A percentile compares a stretch with the other conserved stretches of the same genome.
Conservation (phyloP, 441 rosid species). For the Eruca vesicaria region DNA sequence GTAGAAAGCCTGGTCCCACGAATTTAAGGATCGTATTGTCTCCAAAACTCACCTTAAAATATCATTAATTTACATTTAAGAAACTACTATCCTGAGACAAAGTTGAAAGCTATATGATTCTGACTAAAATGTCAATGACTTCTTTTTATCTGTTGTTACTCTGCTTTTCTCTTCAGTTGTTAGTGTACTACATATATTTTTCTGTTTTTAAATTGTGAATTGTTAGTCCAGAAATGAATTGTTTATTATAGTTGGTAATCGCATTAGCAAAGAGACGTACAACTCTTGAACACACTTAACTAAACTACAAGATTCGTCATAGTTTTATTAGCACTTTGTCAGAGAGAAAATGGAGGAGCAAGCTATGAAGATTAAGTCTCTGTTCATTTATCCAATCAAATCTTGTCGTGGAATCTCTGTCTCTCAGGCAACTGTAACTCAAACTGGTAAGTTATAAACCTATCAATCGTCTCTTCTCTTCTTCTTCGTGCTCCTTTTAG, state of each 20-base stretch:
- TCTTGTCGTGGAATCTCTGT: conserved; percentile 86
- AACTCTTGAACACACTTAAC: not conserved
- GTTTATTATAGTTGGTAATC: not conserved
- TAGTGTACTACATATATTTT: not conserved
- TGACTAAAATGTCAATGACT: not conserved
- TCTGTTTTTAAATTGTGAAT: not conserved
- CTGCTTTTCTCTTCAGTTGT: not conserved
- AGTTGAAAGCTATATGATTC: conserved; percentile 5
- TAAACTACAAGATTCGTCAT: not conserved
- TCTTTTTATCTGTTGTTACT: not conserved
- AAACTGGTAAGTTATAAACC: conserved; percentile 48
- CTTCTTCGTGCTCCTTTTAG: not conserved
- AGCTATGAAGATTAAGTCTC: conserved; percentile 44
- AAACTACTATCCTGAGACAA: not conserved
- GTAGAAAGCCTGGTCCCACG: not conserved
- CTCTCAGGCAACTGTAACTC: conserved; percentile 64
- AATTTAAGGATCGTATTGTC: not conserved
- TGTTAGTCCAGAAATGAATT: not conserved
- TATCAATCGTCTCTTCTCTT: not conserved
- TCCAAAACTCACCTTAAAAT: not conserved
- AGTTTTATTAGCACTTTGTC: not conserved
- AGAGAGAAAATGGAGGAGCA: conserved; percentile 18
- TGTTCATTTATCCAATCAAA: conserved; percentile 71
- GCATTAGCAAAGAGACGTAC: not conserved
- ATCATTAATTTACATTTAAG: not conserved